phyloP scores from a whole-genome alignment of 108 stramenopile species.

The Thalassiosira profunda region DNA sequence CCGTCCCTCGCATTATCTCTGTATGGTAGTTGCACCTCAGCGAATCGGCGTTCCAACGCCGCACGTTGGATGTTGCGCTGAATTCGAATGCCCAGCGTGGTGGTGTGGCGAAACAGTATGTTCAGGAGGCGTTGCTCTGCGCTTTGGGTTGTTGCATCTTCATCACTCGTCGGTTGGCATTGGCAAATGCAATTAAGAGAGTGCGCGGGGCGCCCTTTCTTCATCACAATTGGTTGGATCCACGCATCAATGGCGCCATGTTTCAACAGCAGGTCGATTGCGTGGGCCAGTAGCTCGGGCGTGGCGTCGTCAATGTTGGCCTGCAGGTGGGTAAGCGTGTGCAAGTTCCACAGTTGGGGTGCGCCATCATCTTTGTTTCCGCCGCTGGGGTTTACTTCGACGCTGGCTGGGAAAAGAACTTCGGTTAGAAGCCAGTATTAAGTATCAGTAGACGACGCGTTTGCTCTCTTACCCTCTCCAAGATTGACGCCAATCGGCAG shows the following conservation, averaged over 20 bases:
- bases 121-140: slow-evolving; percentile 48
- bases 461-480: slow-evolving; percentile 38
- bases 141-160: no score
- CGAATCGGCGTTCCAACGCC: slow-evolving; percentile 66
- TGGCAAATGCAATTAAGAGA: slow-evolving; percentile 83
- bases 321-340: slow-evolving; percentile 71
- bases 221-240: slow-evolving; percentile 93
- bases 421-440: neutral
- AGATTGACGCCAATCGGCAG: neutral
- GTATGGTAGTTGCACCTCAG: slow-evolving; percentile 60
- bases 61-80: slow-evolving; percentile 71
- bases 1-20: slow-evolving; percentile 51
- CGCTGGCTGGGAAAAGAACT: neutral
- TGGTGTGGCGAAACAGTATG: slow-evolving; percentile 85
- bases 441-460: neutral
- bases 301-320: slow-evolving; percentile 95
- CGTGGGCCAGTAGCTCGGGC: slow-evolving; percentile 81
- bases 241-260: slow-evolving; percentile 91
- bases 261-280: slow-evolving; percentile 64
- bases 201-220: slow-evolving; percentile 91
- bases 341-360: slow-evolving; percentile 42
- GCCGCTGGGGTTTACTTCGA: neutral
- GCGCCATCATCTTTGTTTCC: neutral
- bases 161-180: slow-evolving; percentile 4
- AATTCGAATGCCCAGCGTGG: slow-evolving; percentile 90